Base-by-base conservation (phyloP, 1,139 yeast species). In the Suhomyces terraborum region DNA sequence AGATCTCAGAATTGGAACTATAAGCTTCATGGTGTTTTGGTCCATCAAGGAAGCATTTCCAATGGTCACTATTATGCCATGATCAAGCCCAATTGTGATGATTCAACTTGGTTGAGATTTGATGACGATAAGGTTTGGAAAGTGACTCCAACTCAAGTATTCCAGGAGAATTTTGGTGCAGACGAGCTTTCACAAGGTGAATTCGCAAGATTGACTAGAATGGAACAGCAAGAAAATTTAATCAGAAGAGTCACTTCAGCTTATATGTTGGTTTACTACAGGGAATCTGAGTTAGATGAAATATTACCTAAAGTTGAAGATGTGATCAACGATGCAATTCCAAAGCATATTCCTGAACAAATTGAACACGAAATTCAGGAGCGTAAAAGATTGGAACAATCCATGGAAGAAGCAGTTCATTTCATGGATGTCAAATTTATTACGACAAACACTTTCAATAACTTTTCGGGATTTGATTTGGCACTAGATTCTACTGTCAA, bases 51-150 rank as follows among this genome's bases (percentile, higher is more conserved):
- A 47, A 95, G 91, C 56, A 84, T 93, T 41, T 87, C 95, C 17
- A 88, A 93, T 40, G 99, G 99, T 18, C 99, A 93, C 59, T 93
- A 93, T 61, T 93, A 93, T 59, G 94, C 98, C 0, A 77, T 93
- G 80, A 82, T 94, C 42, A 89, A 84, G 59, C 98, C 98, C 2
- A 75, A 75, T 26, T 69, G 78, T 1, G 39, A 54, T 8, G 77
- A 77, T 31, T 80, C 82, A 42, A 69, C 79, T 17, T 94, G 98
- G 99, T 83, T 79, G 59, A 77, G 93, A 56, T 93, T 91, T 68
- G 98, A 93, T 61, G 99, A 93, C 61, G 98, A 93, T 55, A 80
- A 83, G 47, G 99, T 94, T 28, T 87, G 95, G 75, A 79, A 81
- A 51, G 97, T 87, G 1, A 86, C 96, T 0, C 74, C 79, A 38